These are phyloP conservation scores for Osmanthus fragrans DNA, from an alignment of 257 asterid species.

Conservation along the genomic window DNA sequence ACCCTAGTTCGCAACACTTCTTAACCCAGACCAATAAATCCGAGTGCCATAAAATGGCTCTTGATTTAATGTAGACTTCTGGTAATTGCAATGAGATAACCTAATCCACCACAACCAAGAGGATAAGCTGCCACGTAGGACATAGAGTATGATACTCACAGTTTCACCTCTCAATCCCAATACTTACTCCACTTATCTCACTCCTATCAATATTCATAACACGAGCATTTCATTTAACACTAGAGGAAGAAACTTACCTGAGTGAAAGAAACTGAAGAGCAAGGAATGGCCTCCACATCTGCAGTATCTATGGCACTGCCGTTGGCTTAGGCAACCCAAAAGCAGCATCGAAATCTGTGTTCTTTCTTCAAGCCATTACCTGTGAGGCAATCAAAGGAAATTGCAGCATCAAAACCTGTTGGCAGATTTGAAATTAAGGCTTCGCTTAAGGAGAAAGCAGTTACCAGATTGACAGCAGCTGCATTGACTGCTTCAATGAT, in stretches of 20 bases:
- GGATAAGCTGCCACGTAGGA: slow-evolving; percentile 58
- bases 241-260: slow-evolving; percentile 17
- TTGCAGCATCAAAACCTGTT: slow-evolving; percentile 33
- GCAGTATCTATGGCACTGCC: slow-evolving; percentile 72
- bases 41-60: background rate
- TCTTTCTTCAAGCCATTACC: slow-evolving; percentile 61
- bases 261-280: slow-evolving; percentile 12
- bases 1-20: background rate
- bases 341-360: slow-evolving; percentile 36
- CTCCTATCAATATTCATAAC: slow-evolving; percentile 19
- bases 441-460: slow-evolving; percentile 75
- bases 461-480: slow-evolving; percentile 73
- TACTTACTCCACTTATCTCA: background rate
- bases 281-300: slow-evolving; percentile 67
- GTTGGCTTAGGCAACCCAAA: slow-evolving; percentile 47
- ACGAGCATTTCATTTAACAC: slow-evolving; percentile 7
- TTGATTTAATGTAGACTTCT: background rate
- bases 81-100: slow-evolving; percentile 33
- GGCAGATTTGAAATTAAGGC: slow-evolving; percentile 57
- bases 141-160: slow-evolving; percentile 22
- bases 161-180: slow-evolving; percentile 55
- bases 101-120: slow-evolving; percentile 53
- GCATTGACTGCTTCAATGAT: slow-evolving; percentile 75
- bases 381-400: slow-evolving; percentile 38
- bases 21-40: too few species aligned